Conservation (phyloP, 148 eudicot genomes). For the Cornus suecica region DNA sequence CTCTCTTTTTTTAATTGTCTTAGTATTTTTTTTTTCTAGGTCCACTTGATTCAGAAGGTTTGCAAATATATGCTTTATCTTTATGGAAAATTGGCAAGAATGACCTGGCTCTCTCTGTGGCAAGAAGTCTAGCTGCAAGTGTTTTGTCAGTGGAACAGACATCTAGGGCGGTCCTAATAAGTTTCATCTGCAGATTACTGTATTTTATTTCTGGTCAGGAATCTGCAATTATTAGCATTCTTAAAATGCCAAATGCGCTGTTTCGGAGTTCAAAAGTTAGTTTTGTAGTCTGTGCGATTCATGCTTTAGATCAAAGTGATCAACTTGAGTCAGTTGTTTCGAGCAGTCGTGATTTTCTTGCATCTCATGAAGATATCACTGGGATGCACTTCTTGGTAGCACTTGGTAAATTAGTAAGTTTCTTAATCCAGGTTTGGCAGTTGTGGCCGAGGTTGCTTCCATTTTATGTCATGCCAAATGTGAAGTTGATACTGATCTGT, state of each 20-base stretch:
- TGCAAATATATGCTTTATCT: conserved; percentile 77
- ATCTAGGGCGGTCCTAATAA: conserved; percentile 49
- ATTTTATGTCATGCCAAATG: conserved; percentile 7
- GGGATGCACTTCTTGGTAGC: conserved; percentile 77
- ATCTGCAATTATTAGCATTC: conserved; percentile 51
- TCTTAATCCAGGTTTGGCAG: conserved; percentile 9
- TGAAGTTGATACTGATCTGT: conserved; percentile 2
- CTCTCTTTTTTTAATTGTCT: conserved; percentile 10
- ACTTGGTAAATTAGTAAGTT: conserved; percentile 72
- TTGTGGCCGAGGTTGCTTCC: background rate
- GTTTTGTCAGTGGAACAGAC: conserved; percentile 43
- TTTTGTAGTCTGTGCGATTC: conserved; percentile 75
- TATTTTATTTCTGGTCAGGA: conserved; percentile 66
- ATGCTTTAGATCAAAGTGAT: conserved; percentile 60
- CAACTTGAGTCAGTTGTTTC: conserved; percentile 69
- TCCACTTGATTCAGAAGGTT: conserved; percentile 65
- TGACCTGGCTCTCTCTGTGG: conserved; percentile 59
- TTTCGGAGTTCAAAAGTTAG: conserved; percentile 74
- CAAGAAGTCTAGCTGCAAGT: conserved; percentile 48
- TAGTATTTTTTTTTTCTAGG: conserved; percentile 53
- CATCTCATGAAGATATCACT: conserved; percentile 52
- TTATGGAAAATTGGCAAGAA: conserved; percentile 73
- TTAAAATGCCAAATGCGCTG: conserved; percentile 61
- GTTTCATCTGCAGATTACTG: conserved; percentile 60
- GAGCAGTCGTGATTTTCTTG: conserved; percentile 50